Evolutionary conservation across 306 rosid species (phyloP).

Genomic region (Fagus sylvatica): DNA sequence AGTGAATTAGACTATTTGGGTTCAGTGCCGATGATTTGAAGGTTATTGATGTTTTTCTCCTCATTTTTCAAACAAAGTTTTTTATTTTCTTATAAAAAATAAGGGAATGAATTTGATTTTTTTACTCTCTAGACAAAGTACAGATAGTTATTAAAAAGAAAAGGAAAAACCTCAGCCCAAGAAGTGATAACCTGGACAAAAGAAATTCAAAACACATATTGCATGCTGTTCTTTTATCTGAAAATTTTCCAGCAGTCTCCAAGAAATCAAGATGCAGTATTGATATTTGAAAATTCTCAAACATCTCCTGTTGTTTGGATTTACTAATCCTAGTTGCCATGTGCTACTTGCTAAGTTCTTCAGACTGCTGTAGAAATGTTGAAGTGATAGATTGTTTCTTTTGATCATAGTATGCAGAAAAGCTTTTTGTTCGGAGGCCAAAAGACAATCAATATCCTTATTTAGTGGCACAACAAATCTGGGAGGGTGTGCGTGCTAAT

Average conservation of each 20-base stretch:
- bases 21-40: too few species aligned
- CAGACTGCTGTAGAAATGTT: conserved; percentile 9
- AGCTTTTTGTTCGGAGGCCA: conserved; percentile 77
- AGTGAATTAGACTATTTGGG: background rate
- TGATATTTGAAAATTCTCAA: background rate
- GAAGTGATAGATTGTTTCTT: conserved; percentile 7
- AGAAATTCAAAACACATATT: conserved; percentile 4
- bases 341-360: conserved; percentile 5
- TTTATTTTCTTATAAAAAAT: too few species aligned
- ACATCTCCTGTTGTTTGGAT: conserved; percentile 2
- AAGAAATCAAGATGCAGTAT: conserved; percentile 5
- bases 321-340: conserved; percentile 6
- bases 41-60: too few species aligned
- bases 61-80: too few species aligned
- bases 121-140: background rate
- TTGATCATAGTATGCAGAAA: conserved; percentile 86
- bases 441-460: conserved; percentile 75
- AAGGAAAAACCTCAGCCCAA: background rate
- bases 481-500: conserved; percentile 89
- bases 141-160: too few species aligned
- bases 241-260: background rate
- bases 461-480: conserved; percentile 77
- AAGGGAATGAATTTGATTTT: background rate
- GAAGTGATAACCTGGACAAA: background rate
- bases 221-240: conserved; percentile 5